A percentile compares a stretch with the other conserved stretches of the same genome.
Conservation (phyloP, 441 rosid species). For the Pelargonium citronellum region DNA sequence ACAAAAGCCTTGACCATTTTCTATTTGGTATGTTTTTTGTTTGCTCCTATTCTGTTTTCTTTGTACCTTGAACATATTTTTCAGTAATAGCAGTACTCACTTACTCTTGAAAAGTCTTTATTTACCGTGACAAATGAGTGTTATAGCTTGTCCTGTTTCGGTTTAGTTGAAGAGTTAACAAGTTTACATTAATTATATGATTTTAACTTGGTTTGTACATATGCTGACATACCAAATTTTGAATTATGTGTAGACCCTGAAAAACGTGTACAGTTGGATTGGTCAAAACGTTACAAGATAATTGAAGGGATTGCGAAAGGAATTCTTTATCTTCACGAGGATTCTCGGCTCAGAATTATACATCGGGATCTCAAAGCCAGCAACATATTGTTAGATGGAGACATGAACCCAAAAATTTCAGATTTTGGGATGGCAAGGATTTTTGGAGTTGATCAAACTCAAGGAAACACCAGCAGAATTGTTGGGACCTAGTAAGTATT, state of each 20-base stretch:
- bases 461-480: slow-evolving; percentile 29
- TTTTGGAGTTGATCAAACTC: slow-evolving; percentile 32
- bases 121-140: no score
- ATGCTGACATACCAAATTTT: not conserved
- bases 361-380: no score
- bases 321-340: slow-evolving; percentile 43
- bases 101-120: no score
- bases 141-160: no score
- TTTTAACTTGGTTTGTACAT: no score
- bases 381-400: slow-evolving; percentile 36
- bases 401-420: slow-evolving; percentile 41
- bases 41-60: no score
- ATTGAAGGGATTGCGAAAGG: slow-evolving; percentile 38
- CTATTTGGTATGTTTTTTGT: no score
- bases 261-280: slow-evolving; percentile 32
- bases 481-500: slow-evolving; percentile 47
- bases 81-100: no score
- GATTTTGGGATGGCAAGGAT: slow-evolving; percentile 53
- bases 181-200: no score
- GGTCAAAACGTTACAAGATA: slow-evolving; percentile 40
- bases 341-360: slow-evolving; percentile 42
- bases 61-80: no score
- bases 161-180: no score
- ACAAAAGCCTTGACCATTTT: slow-evolving; percentile 43
- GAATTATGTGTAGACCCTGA: slow-evolving; percentile 20